A percentile compares a stretch with the other conserved stretches of the same genome.
Evolutionary conservation across 805 yeast genomes (phyloP).

Genomic region (Cyberlindnera xishuangbannaensis): DNA sequence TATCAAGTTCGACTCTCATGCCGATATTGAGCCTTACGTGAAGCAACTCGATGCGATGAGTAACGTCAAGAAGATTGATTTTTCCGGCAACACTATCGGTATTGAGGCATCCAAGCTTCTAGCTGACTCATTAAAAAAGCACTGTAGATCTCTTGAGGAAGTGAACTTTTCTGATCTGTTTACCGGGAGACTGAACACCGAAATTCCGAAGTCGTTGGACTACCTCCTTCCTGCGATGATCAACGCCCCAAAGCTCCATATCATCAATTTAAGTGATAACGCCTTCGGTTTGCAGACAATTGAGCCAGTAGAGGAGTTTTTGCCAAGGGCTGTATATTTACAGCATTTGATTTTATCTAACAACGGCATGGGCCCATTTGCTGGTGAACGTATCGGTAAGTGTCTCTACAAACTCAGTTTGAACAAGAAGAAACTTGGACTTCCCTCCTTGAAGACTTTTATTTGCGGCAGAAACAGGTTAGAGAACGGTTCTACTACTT

Average conservation of each 20-base stretch:
- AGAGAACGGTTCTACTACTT: conserved; percentile 89
- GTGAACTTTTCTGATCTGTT: conserved; percentile 87
- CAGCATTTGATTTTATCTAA: conserved; percentile 86
- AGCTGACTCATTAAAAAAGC: conserved; percentile 45
- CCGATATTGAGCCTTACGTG: conserved; percentile 68
- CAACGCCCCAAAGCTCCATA: conserved; percentile 58
- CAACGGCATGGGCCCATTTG: conserved; percentile 98
- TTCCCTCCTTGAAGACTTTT: conserved; percentile 66
- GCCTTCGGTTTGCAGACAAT: conserved; percentile 96
- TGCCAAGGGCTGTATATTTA: conserved; percentile 69
- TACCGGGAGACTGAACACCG: conserved; percentile 92
- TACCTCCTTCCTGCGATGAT: conserved; percentile 69
- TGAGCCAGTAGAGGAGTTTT: conserved; percentile 76
- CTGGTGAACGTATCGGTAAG: conserved; percentile 91
- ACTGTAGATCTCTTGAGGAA: conserved; percentile 47
- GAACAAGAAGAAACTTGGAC: conserved; percentile 47
- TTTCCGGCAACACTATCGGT: conserved; percentile 93
- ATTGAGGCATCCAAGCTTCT: conserved; percentile 77
- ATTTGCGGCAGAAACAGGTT: conserved; percentile 96
- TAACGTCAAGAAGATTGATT: conserved; percentile 52
- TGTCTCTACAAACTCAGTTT: conserved; percentile 68
- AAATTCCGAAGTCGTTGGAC: conserved; percentile 80
- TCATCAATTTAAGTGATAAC: conserved; percentile 85
- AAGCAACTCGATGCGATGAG: conserved; percentile 42
- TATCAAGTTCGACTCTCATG: conserved; percentile 63